Evolutionary conservation across 805 yeast species (phyloP).

Genomic region (Komagataella pseudopastoris): DNA sequence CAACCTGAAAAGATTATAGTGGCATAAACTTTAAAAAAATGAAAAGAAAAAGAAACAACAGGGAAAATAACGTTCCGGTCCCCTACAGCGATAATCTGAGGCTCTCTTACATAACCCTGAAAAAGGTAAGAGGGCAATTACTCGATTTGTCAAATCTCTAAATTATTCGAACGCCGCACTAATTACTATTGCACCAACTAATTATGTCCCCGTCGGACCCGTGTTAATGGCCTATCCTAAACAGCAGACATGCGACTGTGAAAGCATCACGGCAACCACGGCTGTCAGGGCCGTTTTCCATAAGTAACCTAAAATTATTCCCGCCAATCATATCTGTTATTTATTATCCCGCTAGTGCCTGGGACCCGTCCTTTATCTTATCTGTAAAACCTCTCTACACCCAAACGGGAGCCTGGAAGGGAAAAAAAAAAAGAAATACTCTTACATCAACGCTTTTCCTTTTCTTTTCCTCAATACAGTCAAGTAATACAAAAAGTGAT

Average conservation of each 20-base stretch:
- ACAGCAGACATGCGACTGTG: no score
- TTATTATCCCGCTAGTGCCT: background rate
- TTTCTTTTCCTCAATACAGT: background rate
- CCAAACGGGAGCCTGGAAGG: background rate
- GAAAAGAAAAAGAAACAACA: background rate
- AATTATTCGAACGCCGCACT: background rate
- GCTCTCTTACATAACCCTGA: background rate
- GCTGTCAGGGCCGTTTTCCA: background rate
- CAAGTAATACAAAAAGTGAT: background rate
- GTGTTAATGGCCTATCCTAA: no score
- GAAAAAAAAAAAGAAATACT: background rate
- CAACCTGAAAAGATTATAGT: background rate
- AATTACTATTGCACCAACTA: background rate
- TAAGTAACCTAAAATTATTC: background rate
- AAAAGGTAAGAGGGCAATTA: background rate
- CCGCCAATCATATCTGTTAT: background rate
- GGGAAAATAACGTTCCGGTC: background rate
- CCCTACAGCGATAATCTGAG: no score
- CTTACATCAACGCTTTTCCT: background rate
- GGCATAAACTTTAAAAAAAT: background rate
- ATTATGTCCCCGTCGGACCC: background rate
- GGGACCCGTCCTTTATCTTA: background rate
- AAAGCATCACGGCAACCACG: no score
- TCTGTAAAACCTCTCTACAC: background rate
- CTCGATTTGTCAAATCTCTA: background rate